Evolutionary conservation across 23 red algal species (phyloP), one percentile per base, ranked within the genome.

Genomic region (Gracilaria caudata): DNA sequence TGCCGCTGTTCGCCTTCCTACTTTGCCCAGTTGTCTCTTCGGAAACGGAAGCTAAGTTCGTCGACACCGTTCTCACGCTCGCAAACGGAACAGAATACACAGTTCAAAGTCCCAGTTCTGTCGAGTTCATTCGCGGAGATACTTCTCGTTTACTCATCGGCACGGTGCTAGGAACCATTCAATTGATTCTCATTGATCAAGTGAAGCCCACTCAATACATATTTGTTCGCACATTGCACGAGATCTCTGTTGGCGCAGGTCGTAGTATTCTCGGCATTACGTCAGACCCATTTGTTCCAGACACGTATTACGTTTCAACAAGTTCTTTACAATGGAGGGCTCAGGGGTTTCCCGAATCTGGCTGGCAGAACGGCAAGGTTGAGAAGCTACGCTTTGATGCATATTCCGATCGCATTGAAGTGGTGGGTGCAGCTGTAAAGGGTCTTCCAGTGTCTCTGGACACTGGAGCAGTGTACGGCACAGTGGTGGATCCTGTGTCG

Each of bases 291-390:
- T 76, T 76, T 28, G 8, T 56, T 0, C 74, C 74, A n/a, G 30
- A 24, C 1, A 78, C 37, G 13, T 78, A 56, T 45, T 78, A 56
- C 30, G 29, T 78, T 8, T 78, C 74, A 2, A 78, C 74, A 55
- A 78, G 45, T 36, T 53, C 51, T 34, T 37, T 58, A 0, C 32
- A 36, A 23, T 78, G 74, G 74, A 78, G 74, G 37, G 40, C 7
- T 23, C 44, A 58, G 32, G 74, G 74, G 35, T 78, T 78, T 4
- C 46, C 46, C 1, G 74, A 44, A 13, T 53, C 44, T 30, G 74
- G 74, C 38, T 78, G 45, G 74, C 40, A 78, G 45, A 78, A 78
- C 45, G 74, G 74, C 74, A 78, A 58, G 45, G 51, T 78, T 4
- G 74, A 78, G 32, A 78, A 45, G 16, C 46, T 78, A 2, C 51